Evolutionary conservation across 345 rosid genomes (phyloP).

Genomic region (Balakata baccata): DNA sequence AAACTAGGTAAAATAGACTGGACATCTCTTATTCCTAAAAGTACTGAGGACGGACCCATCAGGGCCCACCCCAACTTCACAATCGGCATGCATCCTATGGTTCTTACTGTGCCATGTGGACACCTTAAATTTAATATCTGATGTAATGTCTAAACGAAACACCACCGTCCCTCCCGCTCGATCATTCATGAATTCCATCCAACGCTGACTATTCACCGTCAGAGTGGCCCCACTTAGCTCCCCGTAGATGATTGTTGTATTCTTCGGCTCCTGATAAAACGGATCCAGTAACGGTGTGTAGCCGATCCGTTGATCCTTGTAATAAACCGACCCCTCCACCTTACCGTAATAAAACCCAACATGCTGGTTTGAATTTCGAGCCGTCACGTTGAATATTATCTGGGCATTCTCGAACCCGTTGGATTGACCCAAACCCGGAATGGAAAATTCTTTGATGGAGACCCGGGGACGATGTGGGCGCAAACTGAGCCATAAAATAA

Average conservation of each 20-base stretch:
- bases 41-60: slow-evolving; percentile 56
- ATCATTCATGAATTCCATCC: slow-evolving; percentile 60
- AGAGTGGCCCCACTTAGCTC: slow-evolving; percentile 58
- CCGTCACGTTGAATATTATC: slow-evolving; percentile 56
- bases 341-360: slow-evolving; percentile 58
- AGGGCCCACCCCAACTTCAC: slow-evolving; percentile 52
- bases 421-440: slow-evolving; percentile 48
- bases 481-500: slow-evolving; percentile 74
- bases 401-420: slow-evolving; percentile 51
- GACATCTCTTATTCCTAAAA: slow-evolving; percentile 56
- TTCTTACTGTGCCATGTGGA: slow-evolving; percentile 55
- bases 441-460: slow-evolving; percentile 40
- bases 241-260: slow-evolving; percentile 44
- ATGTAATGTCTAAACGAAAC: slow-evolving; percentile 58
- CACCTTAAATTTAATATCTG: slow-evolving; percentile 62
- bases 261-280: slow-evolving; percentile 70
- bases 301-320: slow-evolving; percentile 57
- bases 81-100: slow-evolving; percentile 64
- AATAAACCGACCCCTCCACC: slow-evolving; percentile 52
- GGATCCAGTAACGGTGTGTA: slow-evolving; percentile 36
- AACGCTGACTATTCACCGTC: slow-evolving; percentile 46
- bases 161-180: slow-evolving; percentile 51
- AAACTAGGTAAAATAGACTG: slow-evolving; percentile 66
- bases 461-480: slow-evolving; percentile 88
- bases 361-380: slow-evolving; percentile 67